phyloP scores from a whole-genome alignment of 192 early-diverging fungal species.

The Coemansia sp. region DNA sequence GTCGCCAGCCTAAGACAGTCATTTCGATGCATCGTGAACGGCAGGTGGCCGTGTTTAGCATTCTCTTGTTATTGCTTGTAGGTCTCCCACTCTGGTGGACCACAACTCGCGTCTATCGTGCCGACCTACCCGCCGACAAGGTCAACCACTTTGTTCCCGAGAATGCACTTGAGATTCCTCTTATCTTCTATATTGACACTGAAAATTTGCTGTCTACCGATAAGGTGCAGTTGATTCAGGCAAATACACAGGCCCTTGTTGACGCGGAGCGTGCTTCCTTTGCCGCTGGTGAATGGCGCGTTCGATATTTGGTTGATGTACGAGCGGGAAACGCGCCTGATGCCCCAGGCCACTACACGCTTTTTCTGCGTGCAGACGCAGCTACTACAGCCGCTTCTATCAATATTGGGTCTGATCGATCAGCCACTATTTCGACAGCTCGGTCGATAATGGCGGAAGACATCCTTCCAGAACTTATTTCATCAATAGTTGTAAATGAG shows the following conservation, averaged over 20 bases:
- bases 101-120: constrained; percentile 53
- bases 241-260: constrained; percentile 9
- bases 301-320: constrained; percentile 9
- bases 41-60: constrained; percentile 42
- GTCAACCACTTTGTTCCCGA: constrained; percentile 20
- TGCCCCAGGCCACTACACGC: constrained; percentile 37
- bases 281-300: constrained; percentile 21
- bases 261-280: constrained; percentile 13
- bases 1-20: constrained; percentile 20
- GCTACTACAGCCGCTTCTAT: neutral
- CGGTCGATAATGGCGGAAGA: neutral
- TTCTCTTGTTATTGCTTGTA: constrained; percentile 27
- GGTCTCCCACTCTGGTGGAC: constrained; percentile 56
- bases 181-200: constrained; percentile 32
- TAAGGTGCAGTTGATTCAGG: constrained; percentile 2
- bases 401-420: constrained; percentile 8
- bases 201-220: constrained; percentile 7
- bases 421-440: constrained; percentile 8
- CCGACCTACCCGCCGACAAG: constrained; percentile 28
- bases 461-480: constrained; percentile 2
- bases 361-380: constrained; percentile 13
- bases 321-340: constrained; percentile 10
- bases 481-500: constrained; percentile 25
- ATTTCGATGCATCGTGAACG: constrained; percentile 46
- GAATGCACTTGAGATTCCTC: constrained; percentile 20